Conservation (phyloP, 2,329 filamentous ascomycete species). For the Herpotrichia juniperi region DNA sequence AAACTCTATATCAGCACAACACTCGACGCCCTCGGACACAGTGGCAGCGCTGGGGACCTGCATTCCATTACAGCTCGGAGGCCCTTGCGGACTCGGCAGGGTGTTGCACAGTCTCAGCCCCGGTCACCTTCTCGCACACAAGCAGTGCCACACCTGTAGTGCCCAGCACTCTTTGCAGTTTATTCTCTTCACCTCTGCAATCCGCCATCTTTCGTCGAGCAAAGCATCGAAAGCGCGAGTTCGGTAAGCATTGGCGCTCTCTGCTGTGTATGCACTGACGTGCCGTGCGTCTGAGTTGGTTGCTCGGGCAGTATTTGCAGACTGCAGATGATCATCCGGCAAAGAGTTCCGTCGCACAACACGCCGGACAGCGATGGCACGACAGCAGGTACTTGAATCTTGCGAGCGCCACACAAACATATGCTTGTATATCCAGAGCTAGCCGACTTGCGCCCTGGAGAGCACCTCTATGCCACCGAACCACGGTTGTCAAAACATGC, state of each 20-base stretch:
- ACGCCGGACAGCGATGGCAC: neutral
- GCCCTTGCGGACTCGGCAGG: constrained; percentile 3
- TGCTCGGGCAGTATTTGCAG: neutral
- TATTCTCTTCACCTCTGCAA: no score
- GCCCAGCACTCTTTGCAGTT: no score
- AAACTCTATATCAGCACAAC: neutral
- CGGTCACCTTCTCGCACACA: neutral
- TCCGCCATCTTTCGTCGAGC: no score
- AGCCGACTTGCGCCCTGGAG: neutral
- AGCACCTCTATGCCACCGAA: neutral
- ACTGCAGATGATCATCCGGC: neutral
- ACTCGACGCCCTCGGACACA: neutral
- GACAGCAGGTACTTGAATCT: no score
- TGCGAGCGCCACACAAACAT: neutral
- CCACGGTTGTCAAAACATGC: neutral
- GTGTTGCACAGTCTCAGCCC: constrained; percentile 7
- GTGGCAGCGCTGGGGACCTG: neutral
- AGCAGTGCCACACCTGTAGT: neutral
- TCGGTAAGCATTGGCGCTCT: no score
- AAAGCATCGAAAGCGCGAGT: no score
- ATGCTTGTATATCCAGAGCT: neutral
- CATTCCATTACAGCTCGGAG: neutral
- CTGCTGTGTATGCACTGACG: neutral
- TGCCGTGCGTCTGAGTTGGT: neutral
- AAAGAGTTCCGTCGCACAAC: neutral